Conservation (phyloP, 2,329 filamentous ascomycete species). For the Colletotrichum spinosum region DNA sequence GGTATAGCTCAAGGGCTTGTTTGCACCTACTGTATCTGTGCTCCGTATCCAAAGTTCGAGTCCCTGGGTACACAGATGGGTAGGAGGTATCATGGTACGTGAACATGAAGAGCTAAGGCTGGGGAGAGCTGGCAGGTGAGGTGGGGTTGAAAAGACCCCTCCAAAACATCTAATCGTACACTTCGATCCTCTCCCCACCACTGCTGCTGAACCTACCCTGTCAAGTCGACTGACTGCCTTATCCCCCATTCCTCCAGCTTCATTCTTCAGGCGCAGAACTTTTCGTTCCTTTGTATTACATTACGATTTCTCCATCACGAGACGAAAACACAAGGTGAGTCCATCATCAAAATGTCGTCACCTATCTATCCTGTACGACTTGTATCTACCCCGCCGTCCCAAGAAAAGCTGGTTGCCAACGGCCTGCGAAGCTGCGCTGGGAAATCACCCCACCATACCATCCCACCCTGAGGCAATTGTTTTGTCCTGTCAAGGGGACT, state of each 20-base stretch:
- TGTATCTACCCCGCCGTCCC: constrained; percentile 2
- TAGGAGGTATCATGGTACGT: no score
- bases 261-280: constrained; percentile 15
- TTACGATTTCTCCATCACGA: no score
- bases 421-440: constrained; percentile 26
- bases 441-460: constrained; percentile 36
- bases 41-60: constrained; percentile 6
- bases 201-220: constrained; percentile 15
- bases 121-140: constrained; percentile 22
- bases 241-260: constrained; percentile 13
- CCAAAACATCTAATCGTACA: constrained; percentile 27
- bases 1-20: no score
- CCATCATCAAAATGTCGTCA: no score
- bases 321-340: no score
- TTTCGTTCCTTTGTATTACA: no score
- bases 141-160: constrained; percentile 35
- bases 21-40: no score
- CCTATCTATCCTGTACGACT: neutral
- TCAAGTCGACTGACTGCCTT: neutral
- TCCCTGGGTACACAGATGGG: neutral
- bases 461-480: constrained; percentile 38
- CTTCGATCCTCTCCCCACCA: constrained; percentile 21
- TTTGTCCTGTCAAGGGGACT: constrained; percentile 36
- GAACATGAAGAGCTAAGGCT: constrained; percentile 4
- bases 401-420: constrained; percentile 11